Evolutionary conservation across 1,139 yeast species (phyloP).

Genomic region (Petasospora rhodanensis): DNA sequence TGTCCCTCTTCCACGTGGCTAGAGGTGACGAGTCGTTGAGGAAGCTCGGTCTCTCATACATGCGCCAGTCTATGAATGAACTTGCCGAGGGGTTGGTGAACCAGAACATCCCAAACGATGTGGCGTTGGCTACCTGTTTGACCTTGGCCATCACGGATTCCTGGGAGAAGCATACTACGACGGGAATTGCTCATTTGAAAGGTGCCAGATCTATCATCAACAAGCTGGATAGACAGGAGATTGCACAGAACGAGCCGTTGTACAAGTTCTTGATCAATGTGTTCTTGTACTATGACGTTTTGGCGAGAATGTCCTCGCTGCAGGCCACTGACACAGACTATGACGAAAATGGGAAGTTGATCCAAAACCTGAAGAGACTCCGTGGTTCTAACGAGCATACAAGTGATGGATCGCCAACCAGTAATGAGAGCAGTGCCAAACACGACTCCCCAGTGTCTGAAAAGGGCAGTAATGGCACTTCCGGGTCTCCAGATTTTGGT

Average conservation of each 20-base stretch:
- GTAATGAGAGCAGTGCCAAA: no score
- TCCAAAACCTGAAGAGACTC: slow-evolving; percentile 11
- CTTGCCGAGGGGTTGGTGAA: slow-evolving; percentile 52
- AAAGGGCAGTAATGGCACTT: no score
- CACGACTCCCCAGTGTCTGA: no score
- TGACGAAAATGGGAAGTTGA: slow-evolving; percentile 19
- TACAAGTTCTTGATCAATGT: slow-evolving; percentile 48
- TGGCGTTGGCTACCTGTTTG: slow-evolving; percentile 60
- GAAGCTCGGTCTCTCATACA: slow-evolving; percentile 49
- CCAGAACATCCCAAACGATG: slow-evolving; percentile 52
- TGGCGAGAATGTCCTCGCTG: slow-evolving; percentile 60
- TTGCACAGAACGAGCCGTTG: slow-evolving; percentile 17
- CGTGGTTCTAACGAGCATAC: neutral
- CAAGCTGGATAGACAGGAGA: slow-evolving; percentile 24
- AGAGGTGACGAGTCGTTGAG: slow-evolving; percentile 40
- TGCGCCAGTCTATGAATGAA: slow-evolving; percentile 56
- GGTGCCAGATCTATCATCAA: slow-evolving; percentile 64
- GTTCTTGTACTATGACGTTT: slow-evolving; percentile 63
- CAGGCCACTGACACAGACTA: slow-evolving; percentile 30
- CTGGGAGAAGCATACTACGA: slow-evolving; percentile 63
- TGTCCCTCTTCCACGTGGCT: slow-evolving; percentile 62
- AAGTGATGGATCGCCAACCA: neutral
- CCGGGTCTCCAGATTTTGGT: slow-evolving; percentile 11
- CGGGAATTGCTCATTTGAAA: slow-evolving; percentile 63
- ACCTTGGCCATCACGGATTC: slow-evolving; percentile 61